Evolutionary conservation across 139 green algal species (phyloP).

Genomic region (Chlorella sp.): DNA sequence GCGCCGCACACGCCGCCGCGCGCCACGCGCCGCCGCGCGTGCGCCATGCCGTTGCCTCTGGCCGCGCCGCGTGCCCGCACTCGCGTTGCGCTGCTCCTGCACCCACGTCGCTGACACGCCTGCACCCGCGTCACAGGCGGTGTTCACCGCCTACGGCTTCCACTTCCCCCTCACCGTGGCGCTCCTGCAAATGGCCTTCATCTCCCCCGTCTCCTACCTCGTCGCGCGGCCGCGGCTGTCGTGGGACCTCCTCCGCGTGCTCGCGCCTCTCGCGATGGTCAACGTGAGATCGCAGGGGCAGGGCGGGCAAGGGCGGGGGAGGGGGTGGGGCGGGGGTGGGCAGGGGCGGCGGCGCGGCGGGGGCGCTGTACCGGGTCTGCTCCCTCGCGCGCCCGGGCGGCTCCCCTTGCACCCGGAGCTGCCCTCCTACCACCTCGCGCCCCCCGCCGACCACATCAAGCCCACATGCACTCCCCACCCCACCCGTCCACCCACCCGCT

Average conservation of each 20-base stretch:
- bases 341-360: no score
- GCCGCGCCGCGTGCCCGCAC: background rate
- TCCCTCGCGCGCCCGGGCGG: no score
- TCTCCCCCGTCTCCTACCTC: slow-evolving; percentile 54
- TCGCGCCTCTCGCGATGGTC: slow-evolving; percentile 61
- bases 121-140: slow-evolving; percentile 35
- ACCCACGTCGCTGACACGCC: background rate
- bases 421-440: no score
- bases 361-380: no score
- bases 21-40: background rate
- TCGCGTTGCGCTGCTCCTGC: background rate
- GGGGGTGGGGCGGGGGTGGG: no score
- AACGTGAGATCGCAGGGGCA: no score
- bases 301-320: no score
- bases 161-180: slow-evolving; percentile 65
- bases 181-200: slow-evolving; percentile 68
- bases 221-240: slow-evolving; percentile 51
- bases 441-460: no score
- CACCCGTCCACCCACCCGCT: no score
- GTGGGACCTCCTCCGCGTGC: slow-evolving; percentile 19
- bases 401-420: no score
- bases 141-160: slow-evolving; percentile 71
- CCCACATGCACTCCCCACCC: no score
- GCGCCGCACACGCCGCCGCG: background rate
- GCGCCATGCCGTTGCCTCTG: background rate